These are phyloP conservation scores for Tuber microsphaerosporum DNA, from an alignment of 495 filamentous ascomycete genomes.

Conservation along the genomic window DNA sequence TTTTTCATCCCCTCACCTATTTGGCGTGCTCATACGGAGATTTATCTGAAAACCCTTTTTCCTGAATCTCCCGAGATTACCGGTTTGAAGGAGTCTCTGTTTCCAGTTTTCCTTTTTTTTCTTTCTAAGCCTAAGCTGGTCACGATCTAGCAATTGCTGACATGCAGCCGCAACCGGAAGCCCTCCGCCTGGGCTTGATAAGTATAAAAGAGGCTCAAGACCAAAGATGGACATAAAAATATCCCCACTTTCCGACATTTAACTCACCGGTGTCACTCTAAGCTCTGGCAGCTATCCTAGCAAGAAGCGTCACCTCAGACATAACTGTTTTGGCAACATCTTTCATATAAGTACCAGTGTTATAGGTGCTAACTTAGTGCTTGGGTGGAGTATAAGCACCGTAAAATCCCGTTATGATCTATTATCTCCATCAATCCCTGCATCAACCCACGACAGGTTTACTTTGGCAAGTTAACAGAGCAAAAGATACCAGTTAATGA, in stretches of 20 bases:
- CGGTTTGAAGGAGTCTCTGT: neutral
- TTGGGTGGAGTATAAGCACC: neutral
- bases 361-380: no score
- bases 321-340: neutral
- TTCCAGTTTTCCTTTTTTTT: neutral
- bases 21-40: neutral
- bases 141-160: neutral
- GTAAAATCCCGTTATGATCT: neutral
- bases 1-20: neutral
- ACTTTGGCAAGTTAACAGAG: no score
- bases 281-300: neutral
- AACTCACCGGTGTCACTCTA: neutral
- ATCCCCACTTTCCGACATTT: neutral
- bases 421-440: no score
- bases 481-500: no score
- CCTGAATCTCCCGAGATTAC: neutral
- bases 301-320: neutral
- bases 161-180: neutral
- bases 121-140: neutral
- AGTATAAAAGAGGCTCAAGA: neutral
- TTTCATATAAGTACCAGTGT: neutral
- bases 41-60: neutral
- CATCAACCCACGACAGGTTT: no score
- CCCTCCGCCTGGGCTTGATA: neutral
- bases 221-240: neutral